Base-by-base conservation (phyloP, 2,329 filamentous ascomycete genomes). In the Fusarium verrucosum region DNA sequence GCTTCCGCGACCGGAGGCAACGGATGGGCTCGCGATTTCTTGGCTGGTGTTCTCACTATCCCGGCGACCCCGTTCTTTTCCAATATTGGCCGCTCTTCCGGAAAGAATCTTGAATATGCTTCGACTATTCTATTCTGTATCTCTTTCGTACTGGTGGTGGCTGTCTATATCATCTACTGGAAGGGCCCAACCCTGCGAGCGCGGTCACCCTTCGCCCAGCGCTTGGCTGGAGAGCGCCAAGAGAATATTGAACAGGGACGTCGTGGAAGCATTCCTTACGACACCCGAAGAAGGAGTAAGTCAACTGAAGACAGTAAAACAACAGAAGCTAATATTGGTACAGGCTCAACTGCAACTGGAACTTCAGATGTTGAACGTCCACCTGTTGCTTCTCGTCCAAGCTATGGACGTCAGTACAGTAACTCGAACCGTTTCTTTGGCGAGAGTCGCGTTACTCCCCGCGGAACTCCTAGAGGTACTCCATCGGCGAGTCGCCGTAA, bases 1-100 rank as follows among this genome's bases (percentile, higher is more conserved):
- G 89, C 90, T 2, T 91, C 89, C 0, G 90, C 90, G 1, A 92
- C 90, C 0, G 90, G 90, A 36, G 90, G 90, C 19, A 92, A 92
- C 63, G 90, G 89, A 3, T 92, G 89, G 78, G 83, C 89, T 4
- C 83, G 90, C 65, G 90, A 92, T 71, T 88, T 92, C 75, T 78
- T 92, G 1, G 90, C 90, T 3, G 90, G 90, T 75, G 81, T 92
- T 10, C 83, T 91, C 2, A 90, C 89, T 1, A 81, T 92, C 45
- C 89, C 88, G 14, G 86, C 89, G 0, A 84, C 84, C 0, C 89
- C 89, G 0, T 87, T 89, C 76, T 88, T 87, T 74, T 71, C 76
- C 43, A 86, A 89, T 67, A 87, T 89, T 17, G 78, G 77, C 25
- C 79, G 66, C 3, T 72, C 67, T 5, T 74, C 81, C 22, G 79